Conservation (phyloP, 73 alveolate species). For the Strombidium stylifer region DNA sequence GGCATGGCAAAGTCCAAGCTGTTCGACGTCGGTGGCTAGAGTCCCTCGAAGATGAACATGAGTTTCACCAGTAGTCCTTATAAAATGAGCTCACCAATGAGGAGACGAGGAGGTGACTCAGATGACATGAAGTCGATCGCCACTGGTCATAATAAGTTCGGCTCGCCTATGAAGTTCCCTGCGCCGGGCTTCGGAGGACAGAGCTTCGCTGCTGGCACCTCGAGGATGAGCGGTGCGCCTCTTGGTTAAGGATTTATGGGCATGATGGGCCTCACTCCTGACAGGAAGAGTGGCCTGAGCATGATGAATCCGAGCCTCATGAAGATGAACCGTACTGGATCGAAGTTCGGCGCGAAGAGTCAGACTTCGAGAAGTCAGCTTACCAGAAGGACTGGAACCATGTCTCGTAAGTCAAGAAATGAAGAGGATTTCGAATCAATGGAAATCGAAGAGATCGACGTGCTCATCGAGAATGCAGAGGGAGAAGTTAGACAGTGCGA, state of each 20-base stretch:
- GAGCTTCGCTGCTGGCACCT: too few relatives aligned
- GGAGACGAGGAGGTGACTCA: too few relatives aligned
- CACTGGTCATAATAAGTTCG: too few relatives aligned
- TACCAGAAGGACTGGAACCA: neutral
- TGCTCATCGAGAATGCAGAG: conserved; percentile 30
- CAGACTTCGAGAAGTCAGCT: conserved; percentile 19
- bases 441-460: conserved; percentile 44
- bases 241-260: conserved; percentile 35
- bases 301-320: too few relatives aligned
- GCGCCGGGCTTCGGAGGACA: too few relatives aligned
- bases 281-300: neutral
- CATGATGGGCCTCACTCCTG: conserved; percentile 19
- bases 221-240: too few relatives aligned
- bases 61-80: too few relatives aligned
- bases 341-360: conserved; percentile 24
- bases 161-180: too few relatives aligned
- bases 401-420: conserved; percentile 25
- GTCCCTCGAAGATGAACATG: neutral
- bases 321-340: conserved; percentile 8
- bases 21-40: neutral
- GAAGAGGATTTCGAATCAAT: conserved; percentile 41
- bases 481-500: conserved; percentile 14
- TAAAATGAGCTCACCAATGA: too few relatives aligned
- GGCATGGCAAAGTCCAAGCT: neutral
- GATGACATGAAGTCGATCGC: too few relatives aligned